Base-by-base conservation (phyloP, 176 grass and related monocot species). In the Poa annua region DNA sequence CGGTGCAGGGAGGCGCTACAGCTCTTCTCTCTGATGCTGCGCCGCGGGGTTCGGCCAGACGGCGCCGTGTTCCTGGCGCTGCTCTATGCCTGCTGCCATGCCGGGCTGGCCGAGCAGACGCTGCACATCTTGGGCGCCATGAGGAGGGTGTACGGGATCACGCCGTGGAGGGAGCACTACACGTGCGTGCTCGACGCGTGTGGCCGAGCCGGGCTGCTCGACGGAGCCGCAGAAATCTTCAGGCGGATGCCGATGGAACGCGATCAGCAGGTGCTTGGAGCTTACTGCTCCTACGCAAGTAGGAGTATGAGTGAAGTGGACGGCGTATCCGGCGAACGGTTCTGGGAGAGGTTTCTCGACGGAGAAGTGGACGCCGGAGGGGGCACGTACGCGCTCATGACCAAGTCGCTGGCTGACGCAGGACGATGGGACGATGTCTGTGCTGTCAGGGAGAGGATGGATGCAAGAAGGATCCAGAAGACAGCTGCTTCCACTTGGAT, bases 181-280 rank as follows among this genome's bases (percentile, higher is more conserved):
- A 90, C 91, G 0, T 90, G 88, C 85, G 69, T 85, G 66, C 66
- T 93, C 24, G 91, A 93, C 65, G 74, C 91, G 34, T 90, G 85
- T 35, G 77, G 81, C n/a, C 66, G 91, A 14, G 73, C 91, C 2
- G 85, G 85, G 42, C 50, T 72, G 32, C 62, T 85, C 0, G 75
- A 90, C 56, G 64, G 29, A 69, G 74, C 32, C 2, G 59, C 20
- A 54, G 81, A 69, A 15, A 54, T 92, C 12, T 45, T 82, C 11
- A 32, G 64, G n/a, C 32, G 21, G 25, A 82, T 87, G 85, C 81
- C 77, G 0, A 57, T 35, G 29, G 66, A 82, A 26, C 16, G 26
- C 61, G 85, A 89, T 16, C 61, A 14, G 36, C 65, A 87, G 67
- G 66, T 52, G 15, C 36, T 83, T 24, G 87, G 91, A 48, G 87